Evolutionary conservation across 2,329 filamentous ascomycete species (phyloP).

Genomic region (Orbilia blumenaviensis): DNA sequence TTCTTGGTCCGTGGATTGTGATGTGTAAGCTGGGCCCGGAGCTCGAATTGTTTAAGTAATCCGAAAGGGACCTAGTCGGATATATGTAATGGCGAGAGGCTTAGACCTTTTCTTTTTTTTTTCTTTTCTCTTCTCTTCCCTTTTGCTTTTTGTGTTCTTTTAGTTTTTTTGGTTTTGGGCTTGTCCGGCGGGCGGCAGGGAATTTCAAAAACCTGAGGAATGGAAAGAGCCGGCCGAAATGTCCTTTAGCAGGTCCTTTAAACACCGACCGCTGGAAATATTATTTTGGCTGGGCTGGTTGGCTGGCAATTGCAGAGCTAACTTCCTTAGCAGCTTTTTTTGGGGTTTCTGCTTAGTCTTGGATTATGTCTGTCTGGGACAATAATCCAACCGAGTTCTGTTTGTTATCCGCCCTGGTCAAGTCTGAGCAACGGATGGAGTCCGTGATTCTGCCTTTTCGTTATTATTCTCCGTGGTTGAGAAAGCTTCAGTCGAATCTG

Average conservation of each 20-base stretch:
- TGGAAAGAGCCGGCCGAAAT: conserved; percentile 39
- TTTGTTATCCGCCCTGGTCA: neutral
- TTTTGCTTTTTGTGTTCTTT: neutral
- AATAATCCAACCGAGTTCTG: neutral
- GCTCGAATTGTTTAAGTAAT: conserved; percentile 49
- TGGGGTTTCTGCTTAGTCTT: conserved; percentile 17
- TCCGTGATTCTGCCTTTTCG: too few relatives aligned
- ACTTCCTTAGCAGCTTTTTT: too few relatives aligned
- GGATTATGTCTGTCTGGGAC: conserved; percentile 12
- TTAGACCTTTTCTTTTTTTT: conserved; percentile 16
- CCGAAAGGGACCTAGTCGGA: conserved; percentile 30
- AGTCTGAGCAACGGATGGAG: too few relatives aligned
- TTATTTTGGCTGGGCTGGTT: too few relatives aligned
- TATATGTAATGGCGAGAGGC: conserved; percentile 43
- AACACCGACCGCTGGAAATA: neutral
- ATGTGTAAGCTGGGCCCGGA: conserved; percentile 34
- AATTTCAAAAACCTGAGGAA: conserved; percentile 10
- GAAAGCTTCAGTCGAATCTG: neutral
- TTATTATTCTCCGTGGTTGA: conserved; percentile 12
- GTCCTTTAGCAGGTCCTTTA: neutral
- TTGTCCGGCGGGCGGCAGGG: too few relatives aligned
- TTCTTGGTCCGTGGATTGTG: conserved; percentile 10
- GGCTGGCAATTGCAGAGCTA: neutral
- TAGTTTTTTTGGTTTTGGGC: neutral
- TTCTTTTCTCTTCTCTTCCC: neutral